Base-by-base conservation (phyloP, 192 early-diverging fungal genomes). In the Coemansia sp. region DNA sequence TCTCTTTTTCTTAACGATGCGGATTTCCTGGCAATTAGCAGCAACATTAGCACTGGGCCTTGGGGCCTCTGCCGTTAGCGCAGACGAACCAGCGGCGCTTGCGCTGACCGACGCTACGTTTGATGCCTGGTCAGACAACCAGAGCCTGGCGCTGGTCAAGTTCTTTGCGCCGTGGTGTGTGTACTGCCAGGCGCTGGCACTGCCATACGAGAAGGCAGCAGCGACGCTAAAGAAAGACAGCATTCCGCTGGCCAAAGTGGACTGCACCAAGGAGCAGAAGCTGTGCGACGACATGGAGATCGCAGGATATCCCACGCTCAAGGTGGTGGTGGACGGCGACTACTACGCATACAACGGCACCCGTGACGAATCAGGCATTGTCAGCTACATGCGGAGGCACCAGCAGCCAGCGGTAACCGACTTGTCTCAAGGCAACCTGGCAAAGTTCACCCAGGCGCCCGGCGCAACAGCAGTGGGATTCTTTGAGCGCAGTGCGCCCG, bases 81-180 rank as follows among this genome's bases (percentile, higher is more conserved):
- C 53, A 0, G 63, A 54, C 26, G 60, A 61, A 30, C 73, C 74
- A 18, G 82, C 86, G 45, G 88, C 88, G 40, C 44, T 83, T 42
- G 64, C 57, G 23, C 77, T 90, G 37, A 75, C 50, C 45, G 53
- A 69, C n/a, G 76, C 69, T 53, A 90, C 62, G 60, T 94, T 94
- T 71, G 51, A 78, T 11, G 57, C 64, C 11, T 81, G 78, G 58
- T 76, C 89, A 52, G 61, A 82, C 17, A 64, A 72, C 3, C 83
- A 89, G 69, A 68, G 87, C 9, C 64, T 95, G 39, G 83, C 88
- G 21, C 84, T 97, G 43, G 87, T 97, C 52, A 88, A 97, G 77
- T 97, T 97, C 79, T 97, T 85, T 73, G 94, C 96, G 31, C 96
- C 94, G 30, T 98, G 87, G 87, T 91, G 89, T 64, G 83, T 84